Evolutionary conservation across 2,329 filamentous ascomycete species (phyloP), one percentile per base, ranked within the genome.

Genomic region (Fusarium floridanum): DNA sequence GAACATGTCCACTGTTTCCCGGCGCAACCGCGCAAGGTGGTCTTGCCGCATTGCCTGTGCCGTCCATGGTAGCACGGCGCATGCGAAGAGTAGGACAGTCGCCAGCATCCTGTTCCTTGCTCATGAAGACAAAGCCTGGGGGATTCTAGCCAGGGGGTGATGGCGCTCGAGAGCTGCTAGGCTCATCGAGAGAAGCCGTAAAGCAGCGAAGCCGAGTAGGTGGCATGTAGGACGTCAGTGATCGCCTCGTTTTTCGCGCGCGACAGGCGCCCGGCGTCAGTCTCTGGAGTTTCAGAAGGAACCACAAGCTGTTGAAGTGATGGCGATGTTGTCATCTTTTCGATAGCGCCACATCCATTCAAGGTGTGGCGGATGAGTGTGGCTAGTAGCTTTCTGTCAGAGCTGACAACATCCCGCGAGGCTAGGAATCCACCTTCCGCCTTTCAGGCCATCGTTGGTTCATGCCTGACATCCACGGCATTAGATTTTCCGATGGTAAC

Each of bases 1-100:
- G 86, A 98, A 98, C 89, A 98, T 95, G 77, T 94, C 88, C 67
- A 91, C 89, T 12, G 90, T 91, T 67, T 91, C 24, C 74, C 85
- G 86, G 63, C 91, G 87, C 78, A 92, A 82, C 76, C 88, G 84
- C 59, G 86, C 85, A 68, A 92, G 84, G 77, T 85, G 86, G 68
- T 85, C 85, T n/a, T 87, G 83, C 45, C 86, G 86, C 90, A 92
- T 92, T 39, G 88, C 86, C 61, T 74, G 75, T 22, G 78, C 79
- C 34, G 83, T 81, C 85, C 86, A 88, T 83, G 83, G 78, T 77
- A 86, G 77, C 71, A 83, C 66, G 62, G 72, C 70, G 70, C 79
- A 79, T 74, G 74, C 63, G 48, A 79, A 62, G 59, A 81, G 68
- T 64, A 80, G 66, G 37, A 66, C 62, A 66, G 66, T 64, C 41